A percentile compares a stretch with the other conserved stretches of the same genome.
Evolutionary conservation across 2,329 filamentous ascomycete species (phyloP).

Genomic region (Colletotrichum somersetense): DNA sequence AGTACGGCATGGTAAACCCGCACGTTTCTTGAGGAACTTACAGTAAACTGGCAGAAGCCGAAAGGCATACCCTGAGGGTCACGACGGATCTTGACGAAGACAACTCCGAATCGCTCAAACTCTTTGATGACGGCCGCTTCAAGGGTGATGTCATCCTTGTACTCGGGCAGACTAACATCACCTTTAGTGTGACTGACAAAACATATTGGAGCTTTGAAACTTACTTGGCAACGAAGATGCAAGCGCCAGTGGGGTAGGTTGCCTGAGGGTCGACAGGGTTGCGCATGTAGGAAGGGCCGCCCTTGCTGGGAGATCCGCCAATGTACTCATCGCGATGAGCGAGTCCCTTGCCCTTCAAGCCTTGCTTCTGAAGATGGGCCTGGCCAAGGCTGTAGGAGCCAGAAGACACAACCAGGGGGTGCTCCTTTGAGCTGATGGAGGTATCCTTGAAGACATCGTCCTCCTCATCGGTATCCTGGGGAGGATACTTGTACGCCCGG

Average conservation of each 20-base stretch:
- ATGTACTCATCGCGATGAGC: constrained; percentile 16
- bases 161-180: constrained; percentile 62
- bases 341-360: constrained; percentile 4
- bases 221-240: constrained; percentile 77
- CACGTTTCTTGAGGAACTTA: constrained; percentile 51
- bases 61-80: constrained; percentile 71
- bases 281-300: constrained; percentile 11
- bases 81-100: constrained; percentile 74
- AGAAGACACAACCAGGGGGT: constrained; percentile 2
- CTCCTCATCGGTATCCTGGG: constrained; percentile 12
- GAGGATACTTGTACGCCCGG: not conserved
- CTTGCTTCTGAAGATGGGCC: constrained; percentile 22
- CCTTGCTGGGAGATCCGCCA: constrained; percentile 32
- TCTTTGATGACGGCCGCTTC: constrained; percentile 64
- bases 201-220: constrained; percentile 45
- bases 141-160: constrained; percentile 63
- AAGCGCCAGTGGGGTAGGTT: constrained; percentile 66
- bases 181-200: constrained; percentile 34
- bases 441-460: constrained; percentile 31
- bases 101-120: constrained; percentile 67
- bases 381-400: constrained; percentile 25
- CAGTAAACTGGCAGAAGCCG: constrained; percentile 74
- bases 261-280: constrained; percentile 62
- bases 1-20: not conserved
- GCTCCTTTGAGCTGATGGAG: not conserved